phyloP scores from a whole-genome alignment of 225 moss, liverwort and hornwort genomes.

The Polytrichum formosum region DNA sequence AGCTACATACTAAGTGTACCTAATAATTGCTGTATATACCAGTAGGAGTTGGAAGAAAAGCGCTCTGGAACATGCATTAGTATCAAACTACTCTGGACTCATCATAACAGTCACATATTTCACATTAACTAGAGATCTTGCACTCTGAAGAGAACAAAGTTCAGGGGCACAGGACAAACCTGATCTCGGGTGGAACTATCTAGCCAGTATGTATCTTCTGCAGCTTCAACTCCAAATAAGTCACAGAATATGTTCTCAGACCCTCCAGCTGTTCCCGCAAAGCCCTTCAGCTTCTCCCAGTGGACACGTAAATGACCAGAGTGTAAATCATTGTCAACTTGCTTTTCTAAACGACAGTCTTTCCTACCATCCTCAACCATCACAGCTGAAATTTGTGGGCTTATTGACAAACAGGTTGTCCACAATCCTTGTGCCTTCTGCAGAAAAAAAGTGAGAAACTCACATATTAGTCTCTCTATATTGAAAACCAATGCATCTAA shows the following conservation, averaged over 20 bases:
- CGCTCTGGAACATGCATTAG: too few relatives aligned
- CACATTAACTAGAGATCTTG: too few relatives aligned
- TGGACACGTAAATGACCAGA: constrained; percentile 45
- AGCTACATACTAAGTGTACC: too few relatives aligned
- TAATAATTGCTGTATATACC: too few relatives aligned
- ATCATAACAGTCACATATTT: too few relatives aligned
- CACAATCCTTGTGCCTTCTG: constrained; percentile 20
- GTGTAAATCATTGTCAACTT: constrained; percentile 10
- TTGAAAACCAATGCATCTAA: not conserved
- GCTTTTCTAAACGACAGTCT: constrained; percentile 1
- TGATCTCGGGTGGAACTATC: constrained; percentile 95
- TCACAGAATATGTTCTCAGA: constrained; percentile 81
- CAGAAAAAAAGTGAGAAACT: not conserved
- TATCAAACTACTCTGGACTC: too few relatives aligned
- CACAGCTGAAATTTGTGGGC: not conserved
- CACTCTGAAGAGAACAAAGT: too few relatives aligned
- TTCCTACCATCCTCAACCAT: constrained; percentile 6
- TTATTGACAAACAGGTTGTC: constrained; percentile 20
- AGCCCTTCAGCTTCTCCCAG: constrained; percentile 76
- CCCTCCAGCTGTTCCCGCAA: constrained; percentile 70
- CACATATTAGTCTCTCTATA: not conserved
- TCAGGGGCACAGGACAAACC: constrained; percentile 28
- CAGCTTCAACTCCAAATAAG: constrained; percentile 73
- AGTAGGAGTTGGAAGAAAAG: too few relatives aligned
- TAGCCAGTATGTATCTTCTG: constrained; percentile 90